These are phyloP conservation scores for Epichloe glyceriae DNA, from an alignment of 2,329 filamentous ascomycete species.

Conservation along the genomic window DNA sequence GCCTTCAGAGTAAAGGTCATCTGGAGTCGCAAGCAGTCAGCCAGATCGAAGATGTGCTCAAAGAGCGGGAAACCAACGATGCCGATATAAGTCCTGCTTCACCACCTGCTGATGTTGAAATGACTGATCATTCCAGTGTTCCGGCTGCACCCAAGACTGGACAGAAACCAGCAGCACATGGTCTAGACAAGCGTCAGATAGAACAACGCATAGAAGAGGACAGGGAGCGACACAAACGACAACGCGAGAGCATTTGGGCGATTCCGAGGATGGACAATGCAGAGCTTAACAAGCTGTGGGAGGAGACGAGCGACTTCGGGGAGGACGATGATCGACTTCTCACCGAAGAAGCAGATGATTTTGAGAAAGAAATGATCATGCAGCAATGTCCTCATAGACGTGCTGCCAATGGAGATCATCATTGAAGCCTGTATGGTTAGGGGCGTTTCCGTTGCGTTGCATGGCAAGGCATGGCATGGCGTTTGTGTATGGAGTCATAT, in stretches of 20 bases:
- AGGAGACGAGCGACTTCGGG: slow-evolving; percentile 73
- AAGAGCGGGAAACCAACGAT: slow-evolving; percentile 57
- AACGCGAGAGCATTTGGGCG: slow-evolving; percentile 89
- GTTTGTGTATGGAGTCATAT: slow-evolving; percentile 4
- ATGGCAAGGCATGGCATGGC: slow-evolving; percentile 17
- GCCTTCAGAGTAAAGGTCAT: slow-evolving; percentile 57
- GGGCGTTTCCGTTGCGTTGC: neutral
- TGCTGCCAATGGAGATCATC: slow-evolving; percentile 18
- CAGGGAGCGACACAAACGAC: slow-evolving; percentile 81
- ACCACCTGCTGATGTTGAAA: slow-evolving; percentile 30
- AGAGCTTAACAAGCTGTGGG: slow-evolving; percentile 74
- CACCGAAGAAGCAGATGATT: slow-evolving; percentile 54
- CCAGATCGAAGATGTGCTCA: slow-evolving; percentile 74
- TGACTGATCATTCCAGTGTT: slow-evolving; percentile 28
- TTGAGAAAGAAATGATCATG: slow-evolving; percentile 28
- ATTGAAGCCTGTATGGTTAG: slow-evolving; percentile 8
- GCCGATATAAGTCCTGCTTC: slow-evolving; percentile 41
- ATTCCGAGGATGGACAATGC: slow-evolving; percentile 48
- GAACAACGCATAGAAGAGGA: slow-evolving; percentile 97
- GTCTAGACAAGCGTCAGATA: slow-evolving; percentile 73
- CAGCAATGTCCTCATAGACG: slow-evolving; percentile 27
- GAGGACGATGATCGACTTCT: slow-evolving; percentile 74
- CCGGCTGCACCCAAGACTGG: slow-evolving; percentile 26
- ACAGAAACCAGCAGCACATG: slow-evolving; percentile 21
- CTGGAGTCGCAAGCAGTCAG: slow-evolving; percentile 60